These are phyloP conservation scores for Phytophthora palmivora DNA, from an alignment of 352 stramenopile genomes.

Conservation along the genomic window DNA sequence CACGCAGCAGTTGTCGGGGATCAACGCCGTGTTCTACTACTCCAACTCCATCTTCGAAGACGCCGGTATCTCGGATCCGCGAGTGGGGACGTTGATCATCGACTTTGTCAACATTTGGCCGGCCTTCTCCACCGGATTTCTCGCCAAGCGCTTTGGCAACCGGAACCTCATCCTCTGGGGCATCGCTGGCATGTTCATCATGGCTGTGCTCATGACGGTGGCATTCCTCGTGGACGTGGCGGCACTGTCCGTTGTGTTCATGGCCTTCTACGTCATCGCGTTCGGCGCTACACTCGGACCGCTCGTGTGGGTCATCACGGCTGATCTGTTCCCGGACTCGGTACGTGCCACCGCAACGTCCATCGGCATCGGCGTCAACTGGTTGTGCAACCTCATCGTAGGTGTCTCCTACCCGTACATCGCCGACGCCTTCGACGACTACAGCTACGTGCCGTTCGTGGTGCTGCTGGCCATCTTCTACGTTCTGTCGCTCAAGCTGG, in stretches of 20 bases:
- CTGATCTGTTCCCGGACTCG: constrained; percentile 21
- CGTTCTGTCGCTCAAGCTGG: no score
- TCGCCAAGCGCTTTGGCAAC: constrained; percentile 19
- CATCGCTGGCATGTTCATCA: constrained; percentile 20
- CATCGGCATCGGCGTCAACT: constrained; percentile 17
- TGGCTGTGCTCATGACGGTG: constrained; percentile 21
- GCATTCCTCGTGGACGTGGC: constrained; percentile 19
- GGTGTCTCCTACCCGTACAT: constrained; percentile 26
- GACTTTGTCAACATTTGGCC: constrained; percentile 4
- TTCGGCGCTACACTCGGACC: constrained; percentile 12
- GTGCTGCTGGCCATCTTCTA: background rate
- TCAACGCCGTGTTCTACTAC: constrained; percentile 25
- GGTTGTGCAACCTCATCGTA: constrained; percentile 20
- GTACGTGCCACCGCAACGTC: constrained; percentile 12
- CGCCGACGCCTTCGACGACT: constrained; percentile 26
- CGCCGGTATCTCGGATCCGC: constrained; percentile 17
- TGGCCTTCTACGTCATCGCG: constrained; percentile 15
- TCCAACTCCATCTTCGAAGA: constrained; percentile 21
- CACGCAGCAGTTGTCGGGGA: constrained; percentile 16
- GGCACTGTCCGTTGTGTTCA: constrained; percentile 16
- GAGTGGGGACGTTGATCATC: constrained; percentile 15
- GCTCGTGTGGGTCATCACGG: constrained; percentile 13
- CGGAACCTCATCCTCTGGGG: constrained; percentile 22
- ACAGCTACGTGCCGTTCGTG: constrained; percentile 27
- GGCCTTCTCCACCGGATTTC: constrained; percentile 12